Evolutionary conservation across 139 green algal species (phyloP).

Genomic region (Medakamo hakoo): DNA sequence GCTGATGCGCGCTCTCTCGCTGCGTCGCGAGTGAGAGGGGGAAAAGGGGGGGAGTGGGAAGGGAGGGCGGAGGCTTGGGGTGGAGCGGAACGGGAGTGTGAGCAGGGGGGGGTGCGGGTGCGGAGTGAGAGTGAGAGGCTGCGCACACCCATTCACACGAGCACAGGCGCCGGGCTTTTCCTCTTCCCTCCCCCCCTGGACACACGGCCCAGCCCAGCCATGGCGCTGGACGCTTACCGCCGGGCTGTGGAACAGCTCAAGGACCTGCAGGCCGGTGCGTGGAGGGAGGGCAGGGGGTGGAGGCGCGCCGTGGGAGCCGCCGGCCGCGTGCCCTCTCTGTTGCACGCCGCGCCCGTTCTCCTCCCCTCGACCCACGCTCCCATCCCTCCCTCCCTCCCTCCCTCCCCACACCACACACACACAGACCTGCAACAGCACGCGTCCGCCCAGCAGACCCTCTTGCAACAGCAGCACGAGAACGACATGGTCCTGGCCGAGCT

Average conservation of each 20-base stretch:
- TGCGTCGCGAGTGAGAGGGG: no score
- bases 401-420: not conserved
- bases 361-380: no score
- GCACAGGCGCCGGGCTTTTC: no score
- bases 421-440: not conserved
- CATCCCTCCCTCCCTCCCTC: not conserved
- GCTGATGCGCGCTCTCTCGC: no score
- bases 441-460: not conserved
- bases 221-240: not conserved
- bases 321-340: no score
- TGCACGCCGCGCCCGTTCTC: not conserved
- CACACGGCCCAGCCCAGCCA: no score
- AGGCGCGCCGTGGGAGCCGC: no score
- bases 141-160: no score
- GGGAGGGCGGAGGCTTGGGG: not conserved
- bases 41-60: not conserved
- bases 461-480: not conserved
- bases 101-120: no score
- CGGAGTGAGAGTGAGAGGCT: no score
- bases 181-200: no score
- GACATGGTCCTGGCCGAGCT: not conserved
- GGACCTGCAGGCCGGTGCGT: not conserved
- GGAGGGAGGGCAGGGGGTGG: not conserved
- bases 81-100: no score
- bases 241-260: not conserved